Evolutionary conservation across 495 filamentous ascomycete genomes (phyloP).

Genomic region (Aspergillus homomorphus): DNA sequence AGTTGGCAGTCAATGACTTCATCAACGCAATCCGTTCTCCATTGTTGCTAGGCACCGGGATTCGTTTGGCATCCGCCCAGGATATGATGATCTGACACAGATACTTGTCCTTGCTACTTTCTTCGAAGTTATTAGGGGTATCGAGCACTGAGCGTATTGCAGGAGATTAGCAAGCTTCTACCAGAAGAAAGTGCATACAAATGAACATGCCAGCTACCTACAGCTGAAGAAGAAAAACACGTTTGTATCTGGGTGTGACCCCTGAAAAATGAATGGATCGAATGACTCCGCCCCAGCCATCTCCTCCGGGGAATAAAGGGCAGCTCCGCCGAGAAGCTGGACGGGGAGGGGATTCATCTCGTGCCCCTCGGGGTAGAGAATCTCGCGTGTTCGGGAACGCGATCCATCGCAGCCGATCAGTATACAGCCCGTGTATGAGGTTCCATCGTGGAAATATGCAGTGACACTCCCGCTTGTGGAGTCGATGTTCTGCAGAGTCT

Average conservation of each 20-base stretch:
- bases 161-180: background rate
- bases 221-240: conserved; percentile 51
- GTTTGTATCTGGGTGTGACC: conserved; percentile 52
- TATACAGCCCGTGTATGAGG: conserved; percentile 42
- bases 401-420: conserved; percentile 58
- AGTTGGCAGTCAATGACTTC: conserved; percentile 49
- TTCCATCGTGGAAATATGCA: conserved; percentile 52
- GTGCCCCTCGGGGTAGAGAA: conserved; percentile 33
- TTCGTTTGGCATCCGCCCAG: conserved; percentile 45
- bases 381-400: conserved; percentile 42
- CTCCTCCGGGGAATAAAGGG: conserved; percentile 38
- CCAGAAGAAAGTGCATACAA: too few species aligned
- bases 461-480: conserved; percentile 32
- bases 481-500: conserved; percentile 39
- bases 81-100: conserved; percentile 52
- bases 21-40: conserved; percentile 47
- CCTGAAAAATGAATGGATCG: conserved; percentile 61
- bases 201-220: background rate
- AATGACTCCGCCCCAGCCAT: conserved; percentile 43
- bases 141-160: conserved; percentile 34
- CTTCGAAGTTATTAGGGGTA: conserved; percentile 44
- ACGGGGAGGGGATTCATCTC: conserved; percentile 45
- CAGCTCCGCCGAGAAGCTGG: conserved; percentile 45
- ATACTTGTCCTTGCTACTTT: conserved; percentile 33
- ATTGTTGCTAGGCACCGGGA: conserved; percentile 40